These are phyloP conservation scores for Phyllosticta citriasiana DNA, from an alignment of 2,329 filamentous ascomycete species.

Conservation along the genomic window DNA sequence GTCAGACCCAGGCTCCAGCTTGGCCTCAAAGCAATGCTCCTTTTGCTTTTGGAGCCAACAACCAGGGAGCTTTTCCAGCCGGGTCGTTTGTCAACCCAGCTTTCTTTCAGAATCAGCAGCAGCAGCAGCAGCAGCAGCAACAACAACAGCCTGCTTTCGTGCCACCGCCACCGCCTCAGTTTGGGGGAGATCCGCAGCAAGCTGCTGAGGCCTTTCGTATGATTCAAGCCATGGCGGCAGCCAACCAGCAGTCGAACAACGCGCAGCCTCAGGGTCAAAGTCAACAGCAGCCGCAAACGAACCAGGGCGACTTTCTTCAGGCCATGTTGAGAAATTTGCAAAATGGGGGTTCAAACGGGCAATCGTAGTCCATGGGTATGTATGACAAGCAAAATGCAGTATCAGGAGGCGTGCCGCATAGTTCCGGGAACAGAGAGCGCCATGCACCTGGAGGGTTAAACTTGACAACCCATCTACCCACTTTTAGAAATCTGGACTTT, in stretches of 20 bases:
- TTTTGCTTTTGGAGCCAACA: constrained; percentile 3
- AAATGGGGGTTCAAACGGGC: background rate
- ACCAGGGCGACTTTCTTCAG: background rate
- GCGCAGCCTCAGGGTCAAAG: background rate
- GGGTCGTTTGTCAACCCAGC: constrained; percentile 25
- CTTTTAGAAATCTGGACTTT: too few species aligned
- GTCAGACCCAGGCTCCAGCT: constrained; percentile 8
- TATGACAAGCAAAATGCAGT: background rate
- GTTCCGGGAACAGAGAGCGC: background rate
- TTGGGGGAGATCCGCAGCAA: background rate
- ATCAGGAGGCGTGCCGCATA: background rate
- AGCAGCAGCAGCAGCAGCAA: constrained; percentile 10
- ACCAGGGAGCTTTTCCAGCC: constrained; percentile 13
- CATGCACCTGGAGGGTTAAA: background rate
- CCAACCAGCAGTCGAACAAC: background rate
- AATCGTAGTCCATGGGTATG: background rate
- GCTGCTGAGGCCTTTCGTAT: constrained; percentile 6
- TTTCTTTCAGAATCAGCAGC: constrained; percentile 19
- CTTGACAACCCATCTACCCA: too few species aligned
- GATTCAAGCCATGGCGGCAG: constrained; percentile 8
- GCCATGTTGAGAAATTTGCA: constrained; percentile 2
- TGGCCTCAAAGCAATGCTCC: constrained; percentile 7
- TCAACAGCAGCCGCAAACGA: background rate
- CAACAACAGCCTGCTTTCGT: background rate
- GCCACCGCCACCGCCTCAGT: background rate